Evolutionary conservation across 352 stramenopile genomes (phyloP), one percentile per base, ranked within the genome.

Genomic region (Phytophthora citrophthora): DNA sequence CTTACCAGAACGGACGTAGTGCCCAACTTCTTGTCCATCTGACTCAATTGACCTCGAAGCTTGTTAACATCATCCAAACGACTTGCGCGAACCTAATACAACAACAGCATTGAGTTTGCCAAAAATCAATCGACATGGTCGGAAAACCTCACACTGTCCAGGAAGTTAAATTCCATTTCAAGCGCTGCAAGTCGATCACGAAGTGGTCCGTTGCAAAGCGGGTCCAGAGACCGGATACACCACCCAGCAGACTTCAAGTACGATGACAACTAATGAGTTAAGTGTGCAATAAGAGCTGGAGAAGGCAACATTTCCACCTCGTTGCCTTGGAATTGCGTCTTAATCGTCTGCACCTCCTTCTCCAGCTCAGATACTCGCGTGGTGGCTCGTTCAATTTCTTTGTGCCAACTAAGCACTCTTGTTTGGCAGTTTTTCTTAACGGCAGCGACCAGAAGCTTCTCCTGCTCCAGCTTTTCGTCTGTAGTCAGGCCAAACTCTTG

Each of bases 91-190:
- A 76, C 52, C 68, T 76, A 34, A n/a, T 29, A 16, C 15, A n/a
- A 31, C 41, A 53, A 40, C 27, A 53, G 13, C 18, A 40, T 9
- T 29, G 29, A 34, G 9, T 10, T 11, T 10, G 9, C 29, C 9
- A 13, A 34, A 20, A 10, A 13, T 13, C 29, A 34, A 4, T 4
- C 9, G 12, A 10, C 9, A 13, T 10, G 29, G 9, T 10, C 24
- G 24, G 4, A 24, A 34, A 26, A 39, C n/a, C 29, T 64, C n/a
- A 85, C 76, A 55, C 70, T 73, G 16, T 81, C 60, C 4, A 86
- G 41, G 31, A 74, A 76, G 15, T 77, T 69, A 31, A 70, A 72
- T 34, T 82, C 76, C 39, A 78, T 64, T 48, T 81, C 68, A 27
- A 86, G 45, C 12, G 68, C 56, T 11, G 63, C 61, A 15, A 83